Evolutionary conservation across 306 rosid species (phyloP), one percentile per base, ranked within the genome.

Genomic region (Cucurbita ficifolia): DNA sequence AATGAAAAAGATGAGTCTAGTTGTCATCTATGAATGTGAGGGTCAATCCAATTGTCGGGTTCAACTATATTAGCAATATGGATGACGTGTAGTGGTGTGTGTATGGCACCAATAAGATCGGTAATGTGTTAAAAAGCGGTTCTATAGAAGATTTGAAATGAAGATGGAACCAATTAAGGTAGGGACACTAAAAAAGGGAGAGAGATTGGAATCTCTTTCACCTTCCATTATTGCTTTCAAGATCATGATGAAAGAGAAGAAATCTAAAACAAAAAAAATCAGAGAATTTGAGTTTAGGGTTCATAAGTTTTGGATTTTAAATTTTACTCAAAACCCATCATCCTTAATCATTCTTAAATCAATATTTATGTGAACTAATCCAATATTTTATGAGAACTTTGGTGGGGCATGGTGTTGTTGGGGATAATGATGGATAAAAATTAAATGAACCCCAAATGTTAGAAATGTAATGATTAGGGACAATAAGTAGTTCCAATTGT

Each of bases 401-500:
- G 70, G 49, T 63, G 51, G 71, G 71, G 5, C 70, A 64, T 40
- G 7, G 40, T 43, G 71, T 4, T 64, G 71, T 64, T 64, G 71
- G 71, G 4, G 5, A 64, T 50, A 64, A 64, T 64, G 13, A 64
- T 64, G 51, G 50, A 63, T 3, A 33, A 14, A 35, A 35, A 16
- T 1, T 36, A n/a, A 64, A 40, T 42, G 12, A 39, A 40, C 17
- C 33, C 51, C 22, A 64, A 63, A 9, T 64, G 71, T 64, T 64
- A 40, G 42, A 64, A 40, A 64, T n/a, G 14, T 64, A 64, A 64
- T 64, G 10, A 64, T 64, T 64, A 40, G 71, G 71, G 35, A 64
- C 71, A 64, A 40, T 64, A 64, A 64, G 71, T 64, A 64, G 16
- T 64, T 64, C 51, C 71, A 64, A 63, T 64, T n/a, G 51, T 64